Percentiles rank a stretch among this genome's conserved stretches.
phyloP scores from a whole-genome alignment of 2,329 filamentous ascomycete species.

The Hypoxylon sp. region DNA sequence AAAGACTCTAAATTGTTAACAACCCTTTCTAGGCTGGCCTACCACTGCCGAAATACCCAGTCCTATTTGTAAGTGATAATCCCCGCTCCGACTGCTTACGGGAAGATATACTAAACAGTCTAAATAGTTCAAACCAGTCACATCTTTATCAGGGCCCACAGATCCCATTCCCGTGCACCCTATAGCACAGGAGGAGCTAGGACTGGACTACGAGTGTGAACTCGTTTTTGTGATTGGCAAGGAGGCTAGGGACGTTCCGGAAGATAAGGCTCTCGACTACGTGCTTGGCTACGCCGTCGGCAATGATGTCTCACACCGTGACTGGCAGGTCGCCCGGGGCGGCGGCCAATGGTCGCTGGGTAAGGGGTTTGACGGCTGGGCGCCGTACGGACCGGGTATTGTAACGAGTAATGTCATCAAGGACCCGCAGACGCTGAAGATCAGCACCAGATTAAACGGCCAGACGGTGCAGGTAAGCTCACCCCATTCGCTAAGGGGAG shows the following conservation, averaged over 20 bases:
- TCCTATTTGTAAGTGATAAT: slow-evolving; percentile 72
- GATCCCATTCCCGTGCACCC: slow-evolving; percentile 76
- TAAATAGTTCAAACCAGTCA: slow-evolving; percentile 74
- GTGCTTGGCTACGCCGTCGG: slow-evolving; percentile 82
- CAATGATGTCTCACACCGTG: slow-evolving; percentile 85
- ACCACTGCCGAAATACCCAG: slow-evolving; percentile 78
- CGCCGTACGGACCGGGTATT: slow-evolving; percentile 80
- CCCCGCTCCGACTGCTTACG: neutral
- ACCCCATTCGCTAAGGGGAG: neutral
- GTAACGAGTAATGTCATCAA: slow-evolving; percentile 69
- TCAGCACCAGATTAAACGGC: slow-evolving; percentile 73
- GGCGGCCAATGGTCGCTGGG: slow-evolving; percentile 80
- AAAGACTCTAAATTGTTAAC: slow-evolving; percentile 14
- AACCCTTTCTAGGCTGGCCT: slow-evolving; percentile 66
- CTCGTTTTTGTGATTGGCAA: slow-evolving; percentile 81
- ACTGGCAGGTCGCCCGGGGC: slow-evolving; percentile 79
- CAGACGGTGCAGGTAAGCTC: slow-evolving; percentile 65
- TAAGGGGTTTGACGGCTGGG: slow-evolving; percentile 84
- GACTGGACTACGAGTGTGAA: slow-evolving; percentile 86
- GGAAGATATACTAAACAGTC: slow-evolving; percentile 9
- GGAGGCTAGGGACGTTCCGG: slow-evolving; percentile 74
- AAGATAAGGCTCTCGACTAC: slow-evolving; percentile 76
- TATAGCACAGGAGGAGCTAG: slow-evolving; percentile 75
- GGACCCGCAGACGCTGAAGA: slow-evolving; percentile 70
- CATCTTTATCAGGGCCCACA: slow-evolving; percentile 74